Percentiles rank a stretch among this genome's conserved stretches.
Conservation (phyloP, 441 rosid species). For the Cnidoscolus chayamansa region DNA sequence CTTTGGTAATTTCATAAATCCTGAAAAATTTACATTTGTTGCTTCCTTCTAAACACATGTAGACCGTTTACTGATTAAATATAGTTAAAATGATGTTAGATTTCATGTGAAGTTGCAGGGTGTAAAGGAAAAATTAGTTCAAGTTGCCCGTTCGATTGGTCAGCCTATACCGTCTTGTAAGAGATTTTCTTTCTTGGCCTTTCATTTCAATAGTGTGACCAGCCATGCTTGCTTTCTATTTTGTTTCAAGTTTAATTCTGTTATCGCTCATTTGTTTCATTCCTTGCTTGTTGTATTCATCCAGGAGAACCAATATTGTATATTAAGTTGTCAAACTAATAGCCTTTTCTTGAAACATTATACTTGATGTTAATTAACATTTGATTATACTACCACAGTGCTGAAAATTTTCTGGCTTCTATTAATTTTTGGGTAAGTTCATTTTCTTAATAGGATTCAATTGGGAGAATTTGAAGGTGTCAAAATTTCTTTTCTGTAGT, state of each 20-base stretch:
- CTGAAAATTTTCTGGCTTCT: neutral
- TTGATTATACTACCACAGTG: neutral
- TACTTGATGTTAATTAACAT: neutral
- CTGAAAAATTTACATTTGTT: neutral
- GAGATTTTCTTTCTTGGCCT: slow-evolving; percentile 10
- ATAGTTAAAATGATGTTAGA: neutral
- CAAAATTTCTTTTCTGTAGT: neutral
- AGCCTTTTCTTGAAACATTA: neutral
- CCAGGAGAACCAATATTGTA: neutral
- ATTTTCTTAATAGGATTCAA: neutral
- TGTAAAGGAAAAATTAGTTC: slow-evolving; percentile 63
- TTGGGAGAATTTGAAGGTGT: neutral
- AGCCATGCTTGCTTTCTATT: neutral
- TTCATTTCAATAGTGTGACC: neutral
- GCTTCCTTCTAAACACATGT: neutral
- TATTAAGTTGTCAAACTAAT: neutral
- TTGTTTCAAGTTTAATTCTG: neutral
- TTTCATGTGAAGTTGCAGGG: slow-evolving; percentile 34
- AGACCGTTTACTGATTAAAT: neutral
- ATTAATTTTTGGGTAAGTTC: neutral
- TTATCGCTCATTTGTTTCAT: neutral
- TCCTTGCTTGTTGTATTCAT: neutral
- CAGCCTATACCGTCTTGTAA: slow-evolving; percentile 45
- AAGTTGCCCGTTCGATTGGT: slow-evolving; percentile 65
- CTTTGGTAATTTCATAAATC: neutral